Conservation (phyloP, 2,329 filamentous ascomycete species). For the Talaromyces sp. region DNA sequence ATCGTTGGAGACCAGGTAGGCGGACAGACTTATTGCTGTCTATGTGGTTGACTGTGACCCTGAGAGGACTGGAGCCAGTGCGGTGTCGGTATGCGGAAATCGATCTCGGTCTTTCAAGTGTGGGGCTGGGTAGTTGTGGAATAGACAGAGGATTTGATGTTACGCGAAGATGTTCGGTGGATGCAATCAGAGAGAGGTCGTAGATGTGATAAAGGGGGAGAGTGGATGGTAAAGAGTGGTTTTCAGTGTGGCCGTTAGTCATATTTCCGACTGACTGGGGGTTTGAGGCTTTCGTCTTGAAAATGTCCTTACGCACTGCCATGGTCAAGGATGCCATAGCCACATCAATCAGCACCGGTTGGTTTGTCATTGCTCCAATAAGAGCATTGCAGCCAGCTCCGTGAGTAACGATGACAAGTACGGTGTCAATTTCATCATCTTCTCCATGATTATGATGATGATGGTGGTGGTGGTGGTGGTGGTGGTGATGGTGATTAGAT, state of each 20-base stretch:
- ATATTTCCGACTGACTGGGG: slow-evolving; percentile 5
- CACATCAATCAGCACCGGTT: slow-evolving; percentile 86
- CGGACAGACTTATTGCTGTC: neutral
- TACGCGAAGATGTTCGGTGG: slow-evolving; percentile 56
- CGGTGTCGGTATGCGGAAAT: slow-evolving; percentile 29
- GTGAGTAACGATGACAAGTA: slow-evolving; percentile 85
- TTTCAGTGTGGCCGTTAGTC: slow-evolving; percentile 12
- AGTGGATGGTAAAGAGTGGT: slow-evolving; percentile 17
- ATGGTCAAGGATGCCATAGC: slow-evolving; percentile 87
- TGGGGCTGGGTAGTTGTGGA: slow-evolving; percentile 22
- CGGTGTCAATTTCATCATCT: slow-evolving; percentile 64
- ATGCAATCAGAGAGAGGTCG: slow-evolving; percentile 55
- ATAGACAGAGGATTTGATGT: slow-evolving; percentile 32
- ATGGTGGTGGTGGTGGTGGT: slow-evolving; percentile 50
- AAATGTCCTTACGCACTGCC: slow-evolving; percentile 58
- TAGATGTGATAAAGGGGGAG: slow-evolving; percentile 46
- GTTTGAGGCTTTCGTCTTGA: slow-evolving; percentile 15
- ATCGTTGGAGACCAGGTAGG: slow-evolving; percentile 6
- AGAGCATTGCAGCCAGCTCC: slow-evolving; percentile 94
- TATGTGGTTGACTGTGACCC: slow-evolving; percentile 16
- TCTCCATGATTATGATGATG: slow-evolving; percentile 47
- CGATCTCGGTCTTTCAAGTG: slow-evolving; percentile 21
- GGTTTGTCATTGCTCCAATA: slow-evolving; percentile 84
- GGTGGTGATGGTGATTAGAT: slow-evolving; percentile 33
- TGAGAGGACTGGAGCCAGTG: slow-evolving; percentile 17